These are phyloP conservation scores for Suillus variegatus DNA, from an alignment of 768 basidiomycete species.

Conservation along the genomic window DNA sequence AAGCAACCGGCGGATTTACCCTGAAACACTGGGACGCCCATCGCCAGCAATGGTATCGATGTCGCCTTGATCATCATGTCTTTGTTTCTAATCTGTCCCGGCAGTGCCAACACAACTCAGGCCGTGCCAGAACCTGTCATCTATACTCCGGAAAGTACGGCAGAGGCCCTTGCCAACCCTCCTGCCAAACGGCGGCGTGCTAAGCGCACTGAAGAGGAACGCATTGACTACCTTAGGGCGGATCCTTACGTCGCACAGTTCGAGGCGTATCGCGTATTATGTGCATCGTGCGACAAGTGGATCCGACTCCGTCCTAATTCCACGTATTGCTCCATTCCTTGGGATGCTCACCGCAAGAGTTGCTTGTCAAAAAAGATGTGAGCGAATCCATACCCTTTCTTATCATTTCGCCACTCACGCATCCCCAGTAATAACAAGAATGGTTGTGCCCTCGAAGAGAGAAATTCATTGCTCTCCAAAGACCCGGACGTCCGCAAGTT, in stretches of 20 bases:
- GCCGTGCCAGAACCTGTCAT: slow-evolving; percentile 38
- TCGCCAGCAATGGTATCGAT: slow-evolving; percentile 51
- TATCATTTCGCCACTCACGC: slow-evolving; percentile 11
- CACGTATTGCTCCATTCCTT: slow-evolving; percentile 85
- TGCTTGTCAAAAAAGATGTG: slow-evolving; percentile 79
- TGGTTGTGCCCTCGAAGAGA: slow-evolving; percentile 59
- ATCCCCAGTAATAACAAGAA: slow-evolving; percentile 44
- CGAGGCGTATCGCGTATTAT: slow-evolving; percentile 78
- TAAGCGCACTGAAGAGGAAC: slow-evolving; percentile 76
- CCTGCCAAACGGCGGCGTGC: slow-evolving; percentile 68
- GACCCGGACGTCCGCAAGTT: slow-evolving; percentile 77
- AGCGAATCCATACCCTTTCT: slow-evolving; percentile 23
- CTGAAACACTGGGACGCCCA: slow-evolving; percentile 72
- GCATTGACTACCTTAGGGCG: slow-evolving; percentile 64
- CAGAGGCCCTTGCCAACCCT: slow-evolving; percentile 45
- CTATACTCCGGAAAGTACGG: slow-evolving; percentile 44
- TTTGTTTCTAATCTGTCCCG: slow-evolving; percentile 11
- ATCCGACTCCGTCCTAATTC: slow-evolving; percentile 84
- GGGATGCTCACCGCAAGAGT: slow-evolving; percentile 85
- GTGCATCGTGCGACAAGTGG: slow-evolving; percentile 83
- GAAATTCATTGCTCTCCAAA: slow-evolving; percentile 56
- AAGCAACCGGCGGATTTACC: slow-evolving; percentile 61
- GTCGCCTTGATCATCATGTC: slow-evolving; percentile 7
- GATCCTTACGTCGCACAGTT: slow-evolving; percentile 82
- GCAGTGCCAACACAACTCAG: slow-evolving; percentile 34